phyloP scores from a whole-genome alignment of 2,329 filamentous ascomycete species.

The Dactylonectria estremocensis region DNA sequence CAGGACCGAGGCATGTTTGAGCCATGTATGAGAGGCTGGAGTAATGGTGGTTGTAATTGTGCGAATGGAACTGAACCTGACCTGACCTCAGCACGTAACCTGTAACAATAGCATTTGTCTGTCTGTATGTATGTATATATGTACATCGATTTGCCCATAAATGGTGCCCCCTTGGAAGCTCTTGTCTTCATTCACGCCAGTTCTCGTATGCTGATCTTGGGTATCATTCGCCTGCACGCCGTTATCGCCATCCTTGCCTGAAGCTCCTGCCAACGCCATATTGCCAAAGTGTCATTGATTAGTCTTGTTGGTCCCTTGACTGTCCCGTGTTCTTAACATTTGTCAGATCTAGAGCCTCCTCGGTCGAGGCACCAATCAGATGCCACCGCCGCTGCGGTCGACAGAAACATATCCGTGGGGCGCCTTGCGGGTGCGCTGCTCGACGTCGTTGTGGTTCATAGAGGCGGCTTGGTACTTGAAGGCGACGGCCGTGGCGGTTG shows the following conservation, averaged over 20 bases:
- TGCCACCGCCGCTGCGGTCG: conserved; percentile 66
- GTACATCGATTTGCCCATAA: neutral
- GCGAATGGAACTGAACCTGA: conserved; percentile 26
- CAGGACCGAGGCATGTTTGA: conserved; percentile 9
- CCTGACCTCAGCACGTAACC: conserved; percentile 22
- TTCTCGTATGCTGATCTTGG: conserved; percentile 2
- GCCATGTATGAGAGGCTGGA: conserved; percentile 30
- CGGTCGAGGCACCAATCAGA: conserved; percentile 46
- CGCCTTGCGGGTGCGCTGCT: conserved; percentile 55
- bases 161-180: neutral
- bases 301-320: neutral
- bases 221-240: conserved; percentile 7
- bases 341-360: neutral
- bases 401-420: conserved; percentile 65
- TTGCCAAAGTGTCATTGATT: neutral
- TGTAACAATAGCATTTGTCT: conserved; percentile 32
- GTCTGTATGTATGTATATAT: neutral
- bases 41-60: conserved; percentile 41
- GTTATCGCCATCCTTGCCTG: neutral
- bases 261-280: neutral
- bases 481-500: conserved; percentile 47
- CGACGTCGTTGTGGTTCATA: conserved; percentile 60
- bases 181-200: neutral
- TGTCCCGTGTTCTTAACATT: neutral
- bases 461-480: conserved; percentile 55